Conservation (phyloP, 768 basidiomycete species). For the Russula virescens region DNA sequence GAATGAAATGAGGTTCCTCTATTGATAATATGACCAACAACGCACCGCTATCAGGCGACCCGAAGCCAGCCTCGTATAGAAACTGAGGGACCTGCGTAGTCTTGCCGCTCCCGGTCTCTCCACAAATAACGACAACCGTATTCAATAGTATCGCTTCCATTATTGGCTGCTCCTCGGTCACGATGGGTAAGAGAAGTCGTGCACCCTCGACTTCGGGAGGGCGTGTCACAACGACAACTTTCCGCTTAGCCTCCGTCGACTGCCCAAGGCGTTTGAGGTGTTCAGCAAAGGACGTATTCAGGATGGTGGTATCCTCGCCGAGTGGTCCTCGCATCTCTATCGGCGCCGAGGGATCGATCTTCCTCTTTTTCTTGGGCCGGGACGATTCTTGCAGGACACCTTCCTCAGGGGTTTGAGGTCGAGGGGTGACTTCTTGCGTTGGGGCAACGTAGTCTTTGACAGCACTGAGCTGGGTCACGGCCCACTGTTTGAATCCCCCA, state of each 20-base stretch:
- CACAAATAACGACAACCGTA: conserved; percentile 79
- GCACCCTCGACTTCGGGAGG: conserved; percentile 68
- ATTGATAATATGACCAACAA: conserved; percentile 2
- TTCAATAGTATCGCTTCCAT: conserved; percentile 88
- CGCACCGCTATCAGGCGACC: conserved; percentile 72
- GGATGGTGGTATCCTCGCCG: conserved; percentile 64
- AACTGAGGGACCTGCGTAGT: conserved; percentile 99
- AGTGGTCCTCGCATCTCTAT: conserved; percentile 68
- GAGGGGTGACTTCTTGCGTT: not conserved
- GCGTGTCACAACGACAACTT: conserved; percentile 52
- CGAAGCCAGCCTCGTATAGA: conserved; percentile 95
- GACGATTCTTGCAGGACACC: not conserved
- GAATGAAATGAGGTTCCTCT: not conserved
- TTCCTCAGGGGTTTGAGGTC: not conserved
- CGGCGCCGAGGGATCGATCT: conserved; percentile 32
- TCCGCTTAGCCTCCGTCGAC: conserved; percentile 26
- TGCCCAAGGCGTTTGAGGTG: conserved; percentile 33
- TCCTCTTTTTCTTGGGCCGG: conserved; percentile 44
- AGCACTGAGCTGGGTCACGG: conserved; percentile 62
- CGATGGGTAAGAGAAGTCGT: conserved; percentile 77
- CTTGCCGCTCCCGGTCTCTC: conserved; percentile 98
- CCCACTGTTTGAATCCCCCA: conserved; percentile 85
- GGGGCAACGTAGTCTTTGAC: conserved; percentile 40
- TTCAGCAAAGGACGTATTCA: conserved; percentile 58
- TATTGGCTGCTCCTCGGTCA: conserved; percentile 89